Evolutionary conservation across 2,329 filamentous ascomycete species (phyloP).

Genomic region (Coniella vitis): DNA sequence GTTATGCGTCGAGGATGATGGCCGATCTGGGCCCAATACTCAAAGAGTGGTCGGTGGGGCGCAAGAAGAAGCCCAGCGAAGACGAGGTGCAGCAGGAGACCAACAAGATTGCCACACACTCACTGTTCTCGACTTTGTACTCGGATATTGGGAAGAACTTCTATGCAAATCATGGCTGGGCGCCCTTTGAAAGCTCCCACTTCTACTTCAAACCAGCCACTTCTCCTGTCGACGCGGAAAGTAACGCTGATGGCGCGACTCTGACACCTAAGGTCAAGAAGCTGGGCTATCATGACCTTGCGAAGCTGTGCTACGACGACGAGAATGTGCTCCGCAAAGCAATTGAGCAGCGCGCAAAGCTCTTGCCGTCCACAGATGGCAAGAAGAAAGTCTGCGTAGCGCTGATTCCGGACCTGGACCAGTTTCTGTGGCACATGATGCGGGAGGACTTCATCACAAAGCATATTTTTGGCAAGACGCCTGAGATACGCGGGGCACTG

Average conservation of each 20-base stretch:
- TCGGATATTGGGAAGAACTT: slow-evolving; percentile 82
- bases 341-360: slow-evolving; percentile 30
- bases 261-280: slow-evolving; percentile 25
- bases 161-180: slow-evolving; percentile 74
- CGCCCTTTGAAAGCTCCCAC: slow-evolving; percentile 65
- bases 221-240: slow-evolving; percentile 13
- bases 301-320: slow-evolving; percentile 56
- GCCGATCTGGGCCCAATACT: slow-evolving; percentile 49
- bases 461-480: slow-evolving; percentile 50
- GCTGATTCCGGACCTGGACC: slow-evolving; percentile 57
- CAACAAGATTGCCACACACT: slow-evolving; percentile 28
- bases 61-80: slow-evolving; percentile 12
- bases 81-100: slow-evolving; percentile 3
- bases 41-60: slow-evolving; percentile 23
- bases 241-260: slow-evolving; percentile 4
- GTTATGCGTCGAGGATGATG: slow-evolving; percentile 75
- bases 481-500: slow-evolving; percentile 64
- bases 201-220: slow-evolving; percentile 49
- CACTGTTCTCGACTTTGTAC: slow-evolving; percentile 70
- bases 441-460: slow-evolving; percentile 73
- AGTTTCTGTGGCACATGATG: slow-evolving; percentile 69
- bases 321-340: slow-evolving; percentile 52
- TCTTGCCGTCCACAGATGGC: slow-evolving; percentile 24
- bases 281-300: slow-evolving; percentile 55
- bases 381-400: slow-evolving; percentile 49